Percentiles rank a stretch among this genome's conserved stretches.
Conservation (phyloP, 768 basidiomycete genomes). For the Serendipita vermifera region DNA sequence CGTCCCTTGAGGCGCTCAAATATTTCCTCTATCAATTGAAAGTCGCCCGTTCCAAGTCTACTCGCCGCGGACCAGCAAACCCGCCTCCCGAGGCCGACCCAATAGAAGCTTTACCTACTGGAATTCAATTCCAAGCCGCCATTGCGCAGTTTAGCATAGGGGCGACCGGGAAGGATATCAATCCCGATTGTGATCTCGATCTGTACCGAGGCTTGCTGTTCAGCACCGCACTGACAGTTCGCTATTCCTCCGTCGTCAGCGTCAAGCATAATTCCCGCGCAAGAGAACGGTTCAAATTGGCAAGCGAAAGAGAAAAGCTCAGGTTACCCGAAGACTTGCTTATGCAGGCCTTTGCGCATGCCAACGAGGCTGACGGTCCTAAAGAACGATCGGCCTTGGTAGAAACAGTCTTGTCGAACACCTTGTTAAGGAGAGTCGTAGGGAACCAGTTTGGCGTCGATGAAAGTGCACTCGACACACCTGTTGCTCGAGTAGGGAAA, state of each 20-base stretch:
- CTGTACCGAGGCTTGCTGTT: slow-evolving; percentile 58
- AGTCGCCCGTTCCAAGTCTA: slow-evolving; percentile 22
- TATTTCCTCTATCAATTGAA: slow-evolving; percentile 29
- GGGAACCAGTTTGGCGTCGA: slow-evolving; percentile 57
- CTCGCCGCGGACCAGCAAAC: not conserved
- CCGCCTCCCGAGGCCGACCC: slow-evolving; percentile 16
- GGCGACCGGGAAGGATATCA: slow-evolving; percentile 68
- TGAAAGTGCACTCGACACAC: slow-evolving; percentile 34
- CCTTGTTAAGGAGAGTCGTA: slow-evolving; percentile 46
- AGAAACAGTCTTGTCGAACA: slow-evolving; percentile 33
- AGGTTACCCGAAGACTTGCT: slow-evolving; percentile 40
- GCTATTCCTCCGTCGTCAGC: slow-evolving; percentile 40
- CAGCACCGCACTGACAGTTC: slow-evolving; percentile 37
- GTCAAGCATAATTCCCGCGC: slow-evolving; percentile 13
- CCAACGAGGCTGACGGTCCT: slow-evolving; percentile 20
- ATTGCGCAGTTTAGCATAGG: slow-evolving; percentile 52
- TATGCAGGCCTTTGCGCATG: slow-evolving; percentile 32
- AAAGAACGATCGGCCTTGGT: slow-evolving; percentile 32
- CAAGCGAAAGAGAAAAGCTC: slow-evolving; percentile 36
- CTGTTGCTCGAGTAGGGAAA: not conserved
- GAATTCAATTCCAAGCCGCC: slow-evolving; percentile 43
- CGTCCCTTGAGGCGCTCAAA: slow-evolving; percentile 41
- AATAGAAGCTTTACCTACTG: slow-evolving; percentile 38
- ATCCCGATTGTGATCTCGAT: slow-evolving; percentile 51
- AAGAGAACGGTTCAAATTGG: slow-evolving; percentile 9